Evolutionary conservation across 805 yeast species (phyloP).

Genomic region (Ogataea pignaliae): DNA sequence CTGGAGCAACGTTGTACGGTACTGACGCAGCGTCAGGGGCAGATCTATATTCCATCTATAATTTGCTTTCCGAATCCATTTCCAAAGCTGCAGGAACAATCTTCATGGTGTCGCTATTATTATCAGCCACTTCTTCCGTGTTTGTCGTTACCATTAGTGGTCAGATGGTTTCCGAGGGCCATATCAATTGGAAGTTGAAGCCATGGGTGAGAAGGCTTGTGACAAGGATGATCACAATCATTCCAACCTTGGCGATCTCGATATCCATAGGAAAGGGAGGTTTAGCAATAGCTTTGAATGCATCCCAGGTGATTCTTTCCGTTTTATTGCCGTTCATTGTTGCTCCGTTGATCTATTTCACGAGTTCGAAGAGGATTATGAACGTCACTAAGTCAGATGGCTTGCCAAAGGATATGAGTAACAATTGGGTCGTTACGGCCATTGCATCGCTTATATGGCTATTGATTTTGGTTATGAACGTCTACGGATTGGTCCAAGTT

Average conservation of each 20-base stretch:
- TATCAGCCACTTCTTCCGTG: constrained; percentile 82
- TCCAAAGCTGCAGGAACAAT: constrained; percentile 75
- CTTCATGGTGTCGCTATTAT: constrained; percentile 74
- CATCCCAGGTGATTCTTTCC: constrained; percentile 76
- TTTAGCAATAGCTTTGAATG: constrained; percentile 63
- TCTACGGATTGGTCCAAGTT: constrained; percentile 49
- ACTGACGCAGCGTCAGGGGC: constrained; percentile 62
- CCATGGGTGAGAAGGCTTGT: constrained; percentile 80
- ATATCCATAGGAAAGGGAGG: constrained; percentile 66
- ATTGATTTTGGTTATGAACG: constrained; percentile 60
- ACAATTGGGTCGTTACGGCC: constrained; percentile 53
- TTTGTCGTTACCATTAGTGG: constrained; percentile 88
- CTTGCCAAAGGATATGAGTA: constrained; percentile 43
- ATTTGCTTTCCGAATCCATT: constrained; percentile 47
- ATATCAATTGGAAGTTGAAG: constrained; percentile 66
- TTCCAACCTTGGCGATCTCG: constrained; percentile 70
- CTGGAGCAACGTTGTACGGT: constrained; percentile 71
- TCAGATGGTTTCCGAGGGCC: constrained; percentile 85
- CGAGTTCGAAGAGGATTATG: constrained; percentile 66
- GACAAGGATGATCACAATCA: constrained; percentile 67
- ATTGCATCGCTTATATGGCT: constrained; percentile 57
- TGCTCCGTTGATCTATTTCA: constrained; percentile 77
- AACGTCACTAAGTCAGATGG: constrained; percentile 34
- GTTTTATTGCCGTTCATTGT: constrained; percentile 72
- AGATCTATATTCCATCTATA: constrained; percentile 69